Evolutionary conservation across 129 eudicot genomes (phyloP), one percentile per base, ranked within the genome.

Genomic region (Cynara cardunculus): DNA sequence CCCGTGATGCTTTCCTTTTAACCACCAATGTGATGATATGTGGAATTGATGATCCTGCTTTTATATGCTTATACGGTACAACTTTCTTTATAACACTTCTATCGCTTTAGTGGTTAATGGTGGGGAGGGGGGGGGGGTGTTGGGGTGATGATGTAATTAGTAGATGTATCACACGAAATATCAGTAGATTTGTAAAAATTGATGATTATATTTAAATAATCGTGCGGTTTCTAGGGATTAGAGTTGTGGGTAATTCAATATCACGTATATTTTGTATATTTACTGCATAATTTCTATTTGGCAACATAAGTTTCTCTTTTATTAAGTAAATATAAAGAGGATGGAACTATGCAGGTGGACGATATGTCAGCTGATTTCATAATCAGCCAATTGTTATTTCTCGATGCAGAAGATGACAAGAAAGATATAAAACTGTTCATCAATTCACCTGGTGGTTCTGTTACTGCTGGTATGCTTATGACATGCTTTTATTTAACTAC

Each of bases 371-470:
- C 99, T 16, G 99, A 96, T 86, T 96, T 90, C 82, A 76, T 92
- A 41, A 96, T 96, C 79, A 90, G 91, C 84, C 97, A 96, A 89
- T 93, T 96, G 62, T 85, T 96, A 75, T 80, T 91, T 69, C 96
- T 96, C 22, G 99, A 96, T 79, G 92, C 97, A 3, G 98, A 96
- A 72, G 97, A 96, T 73, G 81, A 83, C 1, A 83, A 82, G 39
- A 95, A 92, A 21, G 99, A 96, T 73, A 96, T 96, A 78, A 90
- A 83, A 75, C 39, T 96, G 91, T 90, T 92, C 89, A 96, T 96
- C 70, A 90, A 92, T 85, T 90, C 97, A 14, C 97, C 99, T 10
- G 99, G 99, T 84, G 99, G 99, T 69, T 91, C 97, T 46, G 88
- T 89, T 32, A 89, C 98, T 85, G 93, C 99, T 72, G 99, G 99